Evolutionary conservation across 2,329 filamentous ascomycete species (phyloP), one percentile per base, ranked within the genome.

Genomic region (Phaeosphaeria sp.): DNA sequence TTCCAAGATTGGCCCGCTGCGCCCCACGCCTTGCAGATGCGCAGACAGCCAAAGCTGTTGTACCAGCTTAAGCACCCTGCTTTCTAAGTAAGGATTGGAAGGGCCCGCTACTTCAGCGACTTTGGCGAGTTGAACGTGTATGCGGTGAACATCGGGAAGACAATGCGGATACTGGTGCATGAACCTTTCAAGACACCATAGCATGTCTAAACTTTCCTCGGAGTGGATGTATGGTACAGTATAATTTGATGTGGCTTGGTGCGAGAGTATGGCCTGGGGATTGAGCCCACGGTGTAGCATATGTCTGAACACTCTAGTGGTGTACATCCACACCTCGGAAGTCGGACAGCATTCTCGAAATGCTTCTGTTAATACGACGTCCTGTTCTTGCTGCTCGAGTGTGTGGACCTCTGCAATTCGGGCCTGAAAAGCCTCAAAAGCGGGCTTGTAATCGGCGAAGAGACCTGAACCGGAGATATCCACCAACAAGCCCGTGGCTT

Each of bases 61-160:
- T 11, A 68, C 56, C 8, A 69, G 43, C 15, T 51, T 18, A 18
- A 66, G 48, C 20, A 71, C 43, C 18, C 49, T 52, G 17, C 25
- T 33, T 20, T 68, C 63, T 22, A 61, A 56, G 40, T 50, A 45
- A 15, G 20, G 9, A 20, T 21, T 18, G 45, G 36, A 55, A 24
- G 47, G 48, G 3, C 61, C 55, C 15, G 15, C 39, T 25, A 36
- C 30, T 25, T 43, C 49, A 44, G 36, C 46, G 24, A 49, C 27
- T 49, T 54, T 53, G 15, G 64, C 63, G 30, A 68, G 24, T 25
- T 58, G 62, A 20, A 55, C 21, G 24, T 59, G 61, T 13, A 71
- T 43, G 8, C 42, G 44, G 24, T 54, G 55, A 5, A 61, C 45
- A 11, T 51, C 47, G 17, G 22, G 44, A 22, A 24, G 18, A 27